Conservation (phyloP, 768 basidiomycete genomes). For the Tulasnella sp. region DNA sequence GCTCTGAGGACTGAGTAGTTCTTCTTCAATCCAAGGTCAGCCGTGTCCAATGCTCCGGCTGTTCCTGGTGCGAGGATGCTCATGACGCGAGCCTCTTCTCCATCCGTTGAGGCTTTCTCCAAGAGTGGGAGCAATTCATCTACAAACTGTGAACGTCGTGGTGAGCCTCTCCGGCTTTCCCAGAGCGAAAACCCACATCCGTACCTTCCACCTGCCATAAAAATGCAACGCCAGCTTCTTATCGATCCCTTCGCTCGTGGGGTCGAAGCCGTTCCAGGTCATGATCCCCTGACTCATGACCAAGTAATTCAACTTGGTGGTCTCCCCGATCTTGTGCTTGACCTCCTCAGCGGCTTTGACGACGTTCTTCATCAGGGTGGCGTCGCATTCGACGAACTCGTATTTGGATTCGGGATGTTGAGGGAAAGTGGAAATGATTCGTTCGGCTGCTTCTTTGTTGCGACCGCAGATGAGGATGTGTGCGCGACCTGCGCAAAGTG, state of each 20-base stretch:
- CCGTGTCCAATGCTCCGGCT: background rate
- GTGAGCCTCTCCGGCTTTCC: background rate
- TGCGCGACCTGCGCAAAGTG: background rate
- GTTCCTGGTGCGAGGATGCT: background rate
- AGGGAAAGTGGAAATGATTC: slow-evolving; percentile 16
- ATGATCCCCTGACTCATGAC: slow-evolving; percentile 12
- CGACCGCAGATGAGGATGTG: slow-evolving; percentile 20
- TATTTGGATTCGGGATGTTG: slow-evolving; percentile 17
- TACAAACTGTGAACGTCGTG: slow-evolving; percentile 7
- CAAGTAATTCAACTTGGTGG: slow-evolving; percentile 14
- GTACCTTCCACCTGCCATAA: slow-evolving; percentile 13
- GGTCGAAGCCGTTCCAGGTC: slow-evolving; percentile 8
- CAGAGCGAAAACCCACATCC: background rate
- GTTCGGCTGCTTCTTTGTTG: slow-evolving; percentile 16
- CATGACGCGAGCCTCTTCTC: slow-evolving; percentile 14
- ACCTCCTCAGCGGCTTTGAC: background rate
- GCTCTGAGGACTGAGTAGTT: background rate
- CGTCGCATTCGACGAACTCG: slow-evolving; percentile 24
- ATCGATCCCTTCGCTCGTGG: slow-evolving; percentile 15
- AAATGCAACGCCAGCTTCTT: slow-evolving; percentile 14
- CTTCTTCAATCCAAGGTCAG: slow-evolving; percentile 15
- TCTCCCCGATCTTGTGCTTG: background rate
- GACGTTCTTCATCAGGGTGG: slow-evolving; percentile 18
- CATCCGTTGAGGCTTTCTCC: slow-evolving; percentile 8
- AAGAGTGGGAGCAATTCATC: slow-evolving; percentile 11